These are phyloP conservation scores for Cephaloascus fragrans DNA, from an alignment of 805 yeast species.

Conservation along the genomic window DNA sequence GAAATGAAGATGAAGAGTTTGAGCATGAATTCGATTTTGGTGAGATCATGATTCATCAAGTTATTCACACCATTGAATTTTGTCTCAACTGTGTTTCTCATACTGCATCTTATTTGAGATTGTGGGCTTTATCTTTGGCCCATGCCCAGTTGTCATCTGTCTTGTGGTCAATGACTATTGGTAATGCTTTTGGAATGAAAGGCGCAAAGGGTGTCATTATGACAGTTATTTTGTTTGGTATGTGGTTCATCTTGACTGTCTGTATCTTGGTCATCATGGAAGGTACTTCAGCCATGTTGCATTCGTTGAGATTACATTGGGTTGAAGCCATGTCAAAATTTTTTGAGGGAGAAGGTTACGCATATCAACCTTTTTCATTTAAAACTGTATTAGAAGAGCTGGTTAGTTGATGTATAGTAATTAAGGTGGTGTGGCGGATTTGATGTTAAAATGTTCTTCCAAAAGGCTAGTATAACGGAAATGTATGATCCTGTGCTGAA, in stretches of 20 bases:
- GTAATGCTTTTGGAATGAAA: constrained; percentile 58
- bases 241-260: constrained; percentile 93
- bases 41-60: constrained; percentile 93
- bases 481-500: too few species aligned
- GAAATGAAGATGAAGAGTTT: constrained; percentile 43
- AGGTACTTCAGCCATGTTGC: constrained; percentile 98
- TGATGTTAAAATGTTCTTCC: too few species aligned
- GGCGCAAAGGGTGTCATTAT: constrained; percentile 61
- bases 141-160: constrained; percentile 95
- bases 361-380: constrained; percentile 84
- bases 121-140: constrained; percentile 96
- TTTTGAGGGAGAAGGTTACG: constrained; percentile 92
- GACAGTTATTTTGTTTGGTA: constrained; percentile 75
- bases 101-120: constrained; percentile 91
- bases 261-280: constrained; percentile 93
- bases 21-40: constrained; percentile 64
- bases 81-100: constrained; percentile 97
- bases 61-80: constrained; percentile 94
- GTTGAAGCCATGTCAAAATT: constrained; percentile 98
- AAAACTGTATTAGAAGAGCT: constrained; percentile 11
- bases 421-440: too few species aligned
- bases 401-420: too few species aligned
- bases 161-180: constrained; percentile 91
- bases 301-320: constrained; percentile 98
- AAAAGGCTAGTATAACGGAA: too few species aligned